Evolutionary conservation across 192 early-diverging fungal species (phyloP), one percentile per base, ranked within the genome.

Genomic region (Rhizoclosmatium sp.): DNA sequence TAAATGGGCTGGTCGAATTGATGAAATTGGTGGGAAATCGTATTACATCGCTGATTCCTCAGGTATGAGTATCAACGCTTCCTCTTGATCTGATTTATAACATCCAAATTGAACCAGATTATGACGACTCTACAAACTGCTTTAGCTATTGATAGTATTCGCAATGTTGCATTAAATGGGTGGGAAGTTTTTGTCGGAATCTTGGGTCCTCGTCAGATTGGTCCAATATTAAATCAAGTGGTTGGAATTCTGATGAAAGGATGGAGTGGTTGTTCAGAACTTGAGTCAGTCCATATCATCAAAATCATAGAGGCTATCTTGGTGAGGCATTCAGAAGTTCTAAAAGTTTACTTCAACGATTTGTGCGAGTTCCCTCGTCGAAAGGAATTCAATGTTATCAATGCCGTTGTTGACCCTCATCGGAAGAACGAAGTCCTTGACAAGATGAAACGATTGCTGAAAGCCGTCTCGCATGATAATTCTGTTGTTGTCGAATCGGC

Each of bases 61-160:
- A 87, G 83, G 81, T 86, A 62, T 3, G 31, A 31, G 31, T 31
- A 0, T 31, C 0, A 31, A 31, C 31, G 31, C 31, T 58, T n/a
- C 10, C 0, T 10, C 10, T 58, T 46, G 31, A 31, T 31, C 31
- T 31, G 31, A 31, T 31, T 31, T 31, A 31, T 31, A 31, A 31
- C 31, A 31, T 31, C 31, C 31, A 31, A 2, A 42, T 49, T 70
- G 41, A 19, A 59, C 39, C 45, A 87, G 85, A 78, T 87, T 47
- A 64, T 86, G 4, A 78, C 83, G 2, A 81, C 83, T 2, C 75
- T 88, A 41, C 85, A 86, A 80, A 85, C 81, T 2, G 82, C 71
- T 3, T 21, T 88, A 47, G 79, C 84, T 41, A 67, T 81, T 39
- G 40, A 41, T n/a, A 19, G 4, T 9, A 39, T 84, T 4, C 49